Evolutionary conservation across 176 grass and related monocot species (phyloP).

Genomic region (Raddia distichophylla): DNA sequence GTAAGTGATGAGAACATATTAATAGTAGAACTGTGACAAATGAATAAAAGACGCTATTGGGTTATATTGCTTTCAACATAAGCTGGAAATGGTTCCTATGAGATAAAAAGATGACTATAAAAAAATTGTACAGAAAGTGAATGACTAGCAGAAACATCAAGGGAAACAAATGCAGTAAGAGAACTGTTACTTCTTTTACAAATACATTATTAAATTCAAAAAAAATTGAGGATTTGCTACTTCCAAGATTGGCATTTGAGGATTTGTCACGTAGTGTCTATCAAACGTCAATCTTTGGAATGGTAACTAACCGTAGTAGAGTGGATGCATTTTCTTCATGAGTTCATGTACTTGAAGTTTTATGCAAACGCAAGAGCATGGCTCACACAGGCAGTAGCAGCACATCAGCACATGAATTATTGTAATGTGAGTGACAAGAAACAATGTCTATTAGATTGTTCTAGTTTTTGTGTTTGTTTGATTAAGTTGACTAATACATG

Average conservation of each 20-base stretch:
- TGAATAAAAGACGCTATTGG: not conserved
- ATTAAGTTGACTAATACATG: not conserved
- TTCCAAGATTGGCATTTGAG: too few species aligned
- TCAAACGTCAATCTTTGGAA: too few species aligned
- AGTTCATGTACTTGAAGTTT: not conserved
- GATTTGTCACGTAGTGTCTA: too few species aligned
- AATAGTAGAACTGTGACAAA: not conserved
- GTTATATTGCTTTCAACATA: constrained; percentile 11
- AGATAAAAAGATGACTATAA: not conserved
- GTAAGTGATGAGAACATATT: constrained; percentile 7
- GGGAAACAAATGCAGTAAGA: not conserved
- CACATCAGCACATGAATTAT: not conserved
- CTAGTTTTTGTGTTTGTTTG: not conserved
- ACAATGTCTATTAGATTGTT: constrained; percentile 6
- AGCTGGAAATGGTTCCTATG: not conserved
- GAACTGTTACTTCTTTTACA: not conserved
- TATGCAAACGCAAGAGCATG: not conserved
- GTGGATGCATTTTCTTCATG: not conserved
- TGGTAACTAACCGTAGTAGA: not conserved
- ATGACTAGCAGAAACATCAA: constrained; percentile 19
- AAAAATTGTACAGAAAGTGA: not conserved
- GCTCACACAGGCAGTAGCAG: not conserved
- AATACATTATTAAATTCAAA: too few species aligned
- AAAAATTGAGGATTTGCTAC: too few species aligned
- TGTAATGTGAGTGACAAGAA: not conserved